Conservation (phyloP, 2,329 filamentous ascomycete species). For the Xylaria digitata region DNA sequence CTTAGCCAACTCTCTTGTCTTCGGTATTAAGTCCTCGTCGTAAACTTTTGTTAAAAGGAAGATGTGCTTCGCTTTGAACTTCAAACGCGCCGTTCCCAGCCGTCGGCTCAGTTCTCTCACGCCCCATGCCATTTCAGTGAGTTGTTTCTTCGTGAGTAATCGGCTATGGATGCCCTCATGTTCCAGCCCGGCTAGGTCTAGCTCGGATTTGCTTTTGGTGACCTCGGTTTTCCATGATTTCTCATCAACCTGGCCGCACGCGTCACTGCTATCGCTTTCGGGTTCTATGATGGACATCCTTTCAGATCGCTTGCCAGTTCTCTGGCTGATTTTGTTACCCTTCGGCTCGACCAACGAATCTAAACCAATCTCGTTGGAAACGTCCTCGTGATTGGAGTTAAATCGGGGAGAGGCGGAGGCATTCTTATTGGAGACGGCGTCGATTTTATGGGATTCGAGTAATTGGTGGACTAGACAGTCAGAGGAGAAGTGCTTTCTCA, state of each 20-base stretch:
- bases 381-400: constrained; percentile 38
- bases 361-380: constrained; percentile 46
- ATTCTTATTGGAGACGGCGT: constrained; percentile 38
- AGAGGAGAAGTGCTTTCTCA: constrained; percentile 54
- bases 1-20: constrained; percentile 79
- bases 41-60: constrained; percentile 94
- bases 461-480: constrained; percentile 75
- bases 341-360: constrained; percentile 52
- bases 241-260: constrained; percentile 67
- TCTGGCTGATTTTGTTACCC: constrained; percentile 42
- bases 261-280: constrained; percentile 55
- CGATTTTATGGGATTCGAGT: constrained; percentile 65
- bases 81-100: constrained; percentile 83
- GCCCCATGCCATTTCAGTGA: constrained; percentile 97
- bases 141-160: constrained; percentile 92
- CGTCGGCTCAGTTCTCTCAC: constrained; percentile 90
- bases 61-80: constrained; percentile 82
- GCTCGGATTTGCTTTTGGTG: constrained; percentile 56
- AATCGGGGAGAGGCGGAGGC: constrained; percentile 36
- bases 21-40: constrained; percentile 80
- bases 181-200: constrained; percentile 52
- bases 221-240: constrained; percentile 65
- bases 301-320: constrained; percentile 8
- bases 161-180: constrained; percentile 64
- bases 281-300: constrained; percentile 51